phyloP scores from a whole-genome alignment of 2,329 filamentous ascomycete genomes.

The Rhytidhysteron rufulum region DNA sequence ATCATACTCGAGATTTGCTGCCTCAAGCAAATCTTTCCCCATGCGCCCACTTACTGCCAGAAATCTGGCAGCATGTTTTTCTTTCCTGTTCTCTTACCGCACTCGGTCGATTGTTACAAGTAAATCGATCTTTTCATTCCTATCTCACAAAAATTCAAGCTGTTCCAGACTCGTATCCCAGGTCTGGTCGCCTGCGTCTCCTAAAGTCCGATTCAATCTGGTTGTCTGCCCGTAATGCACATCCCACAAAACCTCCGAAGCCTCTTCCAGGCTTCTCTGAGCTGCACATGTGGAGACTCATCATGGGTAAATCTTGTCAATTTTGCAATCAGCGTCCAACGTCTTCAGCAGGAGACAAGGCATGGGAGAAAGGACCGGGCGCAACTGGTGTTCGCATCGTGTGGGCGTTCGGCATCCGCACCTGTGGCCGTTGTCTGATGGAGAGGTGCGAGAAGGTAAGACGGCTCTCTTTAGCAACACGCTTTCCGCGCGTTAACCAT shows the following conservation, averaged over 20 bases:
- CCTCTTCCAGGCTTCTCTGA: slow-evolving; percentile 65
- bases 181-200: slow-evolving; percentile 31
- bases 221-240: slow-evolving; percentile 63
- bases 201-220: slow-evolving; percentile 65
- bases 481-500: slow-evolving; percentile 9
- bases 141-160: slow-evolving; percentile 34
- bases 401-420: slow-evolving; percentile 67
- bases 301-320: slow-evolving; percentile 62
- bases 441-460: slow-evolving; percentile 62
- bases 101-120: slow-evolving; percentile 61
- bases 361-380: slow-evolving; percentile 61
- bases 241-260: slow-evolving; percentile 64
- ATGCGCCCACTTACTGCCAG: slow-evolving; percentile 49
- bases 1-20: slow-evolving; percentile 7
- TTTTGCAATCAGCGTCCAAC: slow-evolving; percentile 54
- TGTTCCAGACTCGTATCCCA: slow-evolving; percentile 28
- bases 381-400: slow-evolving; percentile 57
- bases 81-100: slow-evolving; percentile 60
- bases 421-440: slow-evolving; percentile 64
- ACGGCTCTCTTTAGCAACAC: slow-evolving; percentile 8
- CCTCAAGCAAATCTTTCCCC: slow-evolving; percentile 14
- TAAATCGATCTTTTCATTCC: slow-evolving; percentile 64
- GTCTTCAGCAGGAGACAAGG: slow-evolving; percentile 28
- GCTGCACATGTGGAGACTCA: slow-evolving; percentile 71
- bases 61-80: slow-evolving; percentile 70